Percentiles rank a stretch among this genome's conserved stretches.
phyloP scores from a whole-genome alignment of 1,139 yeast genomes.

The Diutina sp. region DNA sequence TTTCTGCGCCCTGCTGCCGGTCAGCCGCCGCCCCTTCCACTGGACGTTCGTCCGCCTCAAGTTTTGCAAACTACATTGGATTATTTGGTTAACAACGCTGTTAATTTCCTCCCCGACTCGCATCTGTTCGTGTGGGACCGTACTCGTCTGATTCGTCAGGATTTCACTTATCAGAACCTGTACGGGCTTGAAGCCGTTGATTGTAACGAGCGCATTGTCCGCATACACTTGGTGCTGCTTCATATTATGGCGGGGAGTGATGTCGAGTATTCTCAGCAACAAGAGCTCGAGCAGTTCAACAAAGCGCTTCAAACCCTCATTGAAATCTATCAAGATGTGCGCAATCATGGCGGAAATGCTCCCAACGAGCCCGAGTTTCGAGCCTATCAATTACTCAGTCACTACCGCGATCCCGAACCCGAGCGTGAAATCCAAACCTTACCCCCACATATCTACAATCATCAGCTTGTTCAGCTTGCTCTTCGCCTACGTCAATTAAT shows the following conservation, averaged over 20 bases:
- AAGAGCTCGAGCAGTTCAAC: slow-evolving; percentile 87
- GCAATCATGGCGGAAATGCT: slow-evolving; percentile 53
- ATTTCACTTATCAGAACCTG: slow-evolving; percentile 89
- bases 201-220: slow-evolving; percentile 83
- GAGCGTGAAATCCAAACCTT: slow-evolving; percentile 65
- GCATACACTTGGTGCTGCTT: slow-evolving; percentile 72
- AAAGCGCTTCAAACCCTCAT: slow-evolving; percentile 82
- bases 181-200: slow-evolving; percentile 90
- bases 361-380: slow-evolving; percentile 92
- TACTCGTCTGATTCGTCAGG: slow-evolving; percentile 95
- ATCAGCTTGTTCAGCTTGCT: slow-evolving; percentile 58
- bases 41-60: slow-evolving; percentile 92
- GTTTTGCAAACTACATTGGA: slow-evolving; percentile 53
- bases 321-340: slow-evolving; percentile 75
- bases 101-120: slow-evolving; percentile 63
- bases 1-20: slow-evolving; percentile 98
- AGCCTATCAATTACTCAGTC: slow-evolving; percentile 74
- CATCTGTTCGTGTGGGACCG: slow-evolving; percentile 98
- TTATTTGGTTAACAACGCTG: slow-evolving; percentile 51
- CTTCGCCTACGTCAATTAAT: slow-evolving; percentile 52
- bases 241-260: slow-evolving; percentile 78
- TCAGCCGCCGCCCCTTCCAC: slow-evolving; percentile 94
- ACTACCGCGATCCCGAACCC: slow-evolving; percentile 72
- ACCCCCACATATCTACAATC: slow-evolving; percentile 43
- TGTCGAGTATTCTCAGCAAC: slow-evolving; percentile 84